Percentiles rank a stretch among this genome's conserved stretches.
These are phyloP conservation scores for Ceratobasidium sp. DNA, from an alignment of 1,284 basidiomycete genomes.

Conservation along the genomic window DNA sequence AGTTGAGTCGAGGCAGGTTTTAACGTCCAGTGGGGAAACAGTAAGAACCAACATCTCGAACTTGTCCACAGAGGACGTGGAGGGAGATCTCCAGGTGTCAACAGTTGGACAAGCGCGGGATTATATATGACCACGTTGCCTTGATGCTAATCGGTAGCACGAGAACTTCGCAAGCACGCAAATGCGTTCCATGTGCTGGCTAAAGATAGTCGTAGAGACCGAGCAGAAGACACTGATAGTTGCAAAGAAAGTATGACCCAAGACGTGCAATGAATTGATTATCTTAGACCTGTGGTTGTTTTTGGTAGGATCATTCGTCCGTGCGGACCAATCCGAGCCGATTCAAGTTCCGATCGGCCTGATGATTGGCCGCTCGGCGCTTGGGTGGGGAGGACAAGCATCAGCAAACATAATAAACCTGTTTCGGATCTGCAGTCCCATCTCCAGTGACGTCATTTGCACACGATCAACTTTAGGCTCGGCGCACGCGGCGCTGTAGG, in stretches of 20 bases:
- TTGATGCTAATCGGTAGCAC: not conserved
- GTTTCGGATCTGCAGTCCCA: not conserved
- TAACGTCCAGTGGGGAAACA: not conserved
- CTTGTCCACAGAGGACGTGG: not conserved
- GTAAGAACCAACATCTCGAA: not conserved
- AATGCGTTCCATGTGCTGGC: not conserved
- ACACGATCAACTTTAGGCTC: not conserved
- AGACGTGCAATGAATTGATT: not conserved
- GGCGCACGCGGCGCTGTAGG: not conserved
- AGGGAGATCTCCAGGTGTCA: not conserved
- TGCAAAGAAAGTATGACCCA: too few species aligned
- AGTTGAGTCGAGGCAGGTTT: slow-evolving; percentile 18
- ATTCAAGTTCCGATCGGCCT: not conserved
- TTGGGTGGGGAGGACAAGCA: not conserved
- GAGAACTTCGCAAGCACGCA: not conserved
- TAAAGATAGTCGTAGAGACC: not conserved
- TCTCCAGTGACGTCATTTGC: not conserved
- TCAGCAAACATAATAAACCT: too few species aligned
- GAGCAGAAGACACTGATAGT: not conserved
- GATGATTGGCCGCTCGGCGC: not conserved
- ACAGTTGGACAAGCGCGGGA: not conserved
- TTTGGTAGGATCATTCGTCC: not conserved
- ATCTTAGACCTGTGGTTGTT: not conserved
- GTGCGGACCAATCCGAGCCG: not conserved
- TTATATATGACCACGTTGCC: not conserved